These are phyloP conservation scores for Rhizopogon sp. DNA, from an alignment of 768 basidiomycete genomes.

Conservation along the genomic window DNA sequence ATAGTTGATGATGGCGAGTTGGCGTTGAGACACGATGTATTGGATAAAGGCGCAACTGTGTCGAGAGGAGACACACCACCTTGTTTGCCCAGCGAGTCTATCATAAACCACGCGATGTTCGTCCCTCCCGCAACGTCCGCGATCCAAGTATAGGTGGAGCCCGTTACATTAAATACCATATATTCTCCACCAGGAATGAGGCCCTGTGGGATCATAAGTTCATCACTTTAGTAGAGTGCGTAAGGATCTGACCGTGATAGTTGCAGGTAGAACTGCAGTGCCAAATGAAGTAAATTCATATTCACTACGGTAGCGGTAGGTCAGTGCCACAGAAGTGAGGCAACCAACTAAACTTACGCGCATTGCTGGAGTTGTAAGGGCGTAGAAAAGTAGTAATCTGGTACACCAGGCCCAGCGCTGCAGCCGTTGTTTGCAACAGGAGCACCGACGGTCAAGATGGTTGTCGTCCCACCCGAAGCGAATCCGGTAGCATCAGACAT, in stretches of 20 bases:
- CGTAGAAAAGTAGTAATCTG: conserved; percentile 44
- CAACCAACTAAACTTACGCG: conserved; percentile 33
- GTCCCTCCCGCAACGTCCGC: conserved; percentile 55
- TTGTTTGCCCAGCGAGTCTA: conserved; percentile 41
- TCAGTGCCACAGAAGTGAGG: not conserved
- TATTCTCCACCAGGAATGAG: conserved; percentile 58
- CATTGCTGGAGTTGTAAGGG: conserved; percentile 55
- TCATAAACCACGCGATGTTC: conserved; percentile 50
- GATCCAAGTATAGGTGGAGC: conserved; percentile 45
- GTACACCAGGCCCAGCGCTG: conserved; percentile 41
- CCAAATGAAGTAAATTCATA: conserved; percentile 41
- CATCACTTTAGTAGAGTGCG: not conserved
- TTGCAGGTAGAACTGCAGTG: conserved; percentile 46
- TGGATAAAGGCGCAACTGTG: conserved; percentile 41
- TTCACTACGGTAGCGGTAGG: conserved; percentile 27
- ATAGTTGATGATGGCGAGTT: conserved; percentile 48
- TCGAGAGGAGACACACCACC: conserved; percentile 59
- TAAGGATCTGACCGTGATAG: conserved; percentile 38
- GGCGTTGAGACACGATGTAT: conserved; percentile 37
- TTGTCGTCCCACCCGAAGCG: conserved; percentile 55
- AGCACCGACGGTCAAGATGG: conserved; percentile 41
- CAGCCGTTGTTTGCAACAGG: conserved; percentile 40
- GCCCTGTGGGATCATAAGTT: conserved; percentile 32
- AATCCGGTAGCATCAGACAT: conserved; percentile 75
- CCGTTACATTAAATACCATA: conserved; percentile 32